Base-by-base conservation (phyloP, 1,284 basidiomycete genomes). In the Pseudozyma sp. region DNA sequence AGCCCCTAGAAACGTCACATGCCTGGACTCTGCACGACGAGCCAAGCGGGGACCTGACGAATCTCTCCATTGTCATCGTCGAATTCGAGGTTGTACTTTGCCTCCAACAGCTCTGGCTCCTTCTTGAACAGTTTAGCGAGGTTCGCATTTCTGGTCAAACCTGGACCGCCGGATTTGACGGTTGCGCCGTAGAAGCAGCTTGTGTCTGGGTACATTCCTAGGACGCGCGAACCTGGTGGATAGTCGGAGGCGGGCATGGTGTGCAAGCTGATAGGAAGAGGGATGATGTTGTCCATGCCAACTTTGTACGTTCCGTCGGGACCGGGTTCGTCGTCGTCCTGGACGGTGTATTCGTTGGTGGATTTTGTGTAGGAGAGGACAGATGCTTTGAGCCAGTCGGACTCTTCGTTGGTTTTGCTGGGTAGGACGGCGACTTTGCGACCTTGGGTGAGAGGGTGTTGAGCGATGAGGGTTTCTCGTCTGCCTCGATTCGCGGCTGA, bases 161-260 rank as follows among this genome's bases (percentile, higher is more conserved):
- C 68, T 0, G 82, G 82, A 13, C 83, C 83, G n/a, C 83, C 83
- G 0, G 76, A 76, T 17, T 75, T 75, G 30, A 84, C 77, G 0
- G 74, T 77, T 9, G 83, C 83, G 37, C 74, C 73, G 64, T 84
- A 84, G 77, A 84, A 84, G 54, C 83, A 84, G 43, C 75, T 80
- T 4, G 83, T 84, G 58, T 84, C 83, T 4, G 83, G 83, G 35
- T 84, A 84, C 60, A 84, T 75, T 3, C 78, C 83, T n/a, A 84
- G 61, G 5, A 84, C 83, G 24, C 78, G 68, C 5, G 76, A 49
- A 3, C 83, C 83, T 5, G 63, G 44, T 1, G 65, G 37, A 46
- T 83, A 84, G 47, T 81, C 80, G 16, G 69, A 54, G 4, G 77
- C 50, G 7, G 83, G 83, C 44, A 84, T 71, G 8, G 82, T 81